A percentile compares a stretch with the other conserved stretches of the same genome.
Evolutionary conservation across 129 eudicot species (phyloP).

Genomic region (Ambrosia artemisiifolia): DNA sequence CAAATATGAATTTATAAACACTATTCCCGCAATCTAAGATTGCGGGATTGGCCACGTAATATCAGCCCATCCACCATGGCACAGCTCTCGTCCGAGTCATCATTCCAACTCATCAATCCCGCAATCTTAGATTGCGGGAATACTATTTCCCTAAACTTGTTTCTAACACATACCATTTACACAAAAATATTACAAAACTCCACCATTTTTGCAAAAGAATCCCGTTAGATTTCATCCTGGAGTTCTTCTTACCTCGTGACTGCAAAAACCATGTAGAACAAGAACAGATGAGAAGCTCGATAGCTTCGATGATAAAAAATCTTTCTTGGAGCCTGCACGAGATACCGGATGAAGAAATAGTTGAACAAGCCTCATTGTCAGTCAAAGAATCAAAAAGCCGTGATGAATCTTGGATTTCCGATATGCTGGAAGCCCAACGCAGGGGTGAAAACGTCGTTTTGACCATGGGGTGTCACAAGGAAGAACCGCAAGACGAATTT

Average conservation of each 20-base stretch:
- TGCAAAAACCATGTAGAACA: conserved; percentile 42
- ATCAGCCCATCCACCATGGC: no score
- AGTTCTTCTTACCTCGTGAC: conserved; percentile 49
- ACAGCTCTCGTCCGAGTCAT: no score
- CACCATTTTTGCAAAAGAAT: no score
- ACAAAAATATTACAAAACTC: no score
- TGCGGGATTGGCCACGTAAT: no score
- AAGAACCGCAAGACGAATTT: conserved; percentile 61
- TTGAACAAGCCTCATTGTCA: conserved; percentile 14
- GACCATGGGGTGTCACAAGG: conserved; percentile 49
- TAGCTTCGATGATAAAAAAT: conserved; percentile 30
- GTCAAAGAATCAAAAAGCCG: conserved; percentile 19
- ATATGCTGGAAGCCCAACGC: conserved; percentile 52
- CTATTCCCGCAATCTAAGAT: no score
- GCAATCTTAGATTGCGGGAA: no score
- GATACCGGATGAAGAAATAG: conserved; percentile 30
- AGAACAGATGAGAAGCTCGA: conserved; percentile 26
- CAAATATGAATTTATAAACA: no score
- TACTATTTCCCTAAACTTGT: no score
- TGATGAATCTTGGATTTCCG: conserved; percentile 49
- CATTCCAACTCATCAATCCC: no score
- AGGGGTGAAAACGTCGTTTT: conserved; percentile 53
- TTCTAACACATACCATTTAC: no score
- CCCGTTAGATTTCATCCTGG: conserved; percentile 40
- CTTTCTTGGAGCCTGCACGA: conserved; percentile 38